Evolutionary conservation across 306 rosid species (phyloP).

Genomic region (Acmispon strigosus): DNA sequence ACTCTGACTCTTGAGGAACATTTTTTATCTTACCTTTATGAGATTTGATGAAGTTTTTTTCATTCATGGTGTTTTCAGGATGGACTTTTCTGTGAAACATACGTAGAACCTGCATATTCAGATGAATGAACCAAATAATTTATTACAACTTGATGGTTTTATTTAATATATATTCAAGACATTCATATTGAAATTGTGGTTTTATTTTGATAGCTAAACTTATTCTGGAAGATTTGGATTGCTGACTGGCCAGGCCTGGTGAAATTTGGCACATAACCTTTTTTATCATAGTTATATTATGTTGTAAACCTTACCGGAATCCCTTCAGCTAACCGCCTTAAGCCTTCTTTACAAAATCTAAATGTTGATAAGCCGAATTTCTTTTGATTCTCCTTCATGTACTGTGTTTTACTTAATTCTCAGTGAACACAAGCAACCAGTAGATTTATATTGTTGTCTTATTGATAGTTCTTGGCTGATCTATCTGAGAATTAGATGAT

Average conservation of each 20-base stretch:
- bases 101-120: constrained; percentile 56
- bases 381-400: not conserved
- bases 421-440: not conserved
- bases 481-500: too few relatives aligned
- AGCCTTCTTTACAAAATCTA: constrained; percentile 7
- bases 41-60: constrained; percentile 25
- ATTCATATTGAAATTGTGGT: too few relatives aligned
- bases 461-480: not conserved
- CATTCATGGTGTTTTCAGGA: constrained; percentile 48
- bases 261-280: not conserved
- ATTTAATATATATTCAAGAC: too few relatives aligned
- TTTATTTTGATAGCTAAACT: too few relatives aligned
- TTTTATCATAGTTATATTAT: not conserved
- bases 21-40: constrained; percentile 31
- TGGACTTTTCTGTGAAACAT: constrained; percentile 64
- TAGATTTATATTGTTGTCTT: not conserved
- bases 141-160: not conserved
- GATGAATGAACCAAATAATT: constrained; percentile 16
- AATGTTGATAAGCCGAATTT: not conserved
- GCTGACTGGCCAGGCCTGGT: not conserved
- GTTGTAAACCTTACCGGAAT: not conserved
- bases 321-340: not conserved
- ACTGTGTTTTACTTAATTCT: constrained; percentile 5
- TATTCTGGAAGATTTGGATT: too few relatives aligned
- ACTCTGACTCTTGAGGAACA: constrained; percentile 17